Conservation (phyloP, 225 moss, liverwort and hornwort species). For the Sphagnum contortum region DNA sequence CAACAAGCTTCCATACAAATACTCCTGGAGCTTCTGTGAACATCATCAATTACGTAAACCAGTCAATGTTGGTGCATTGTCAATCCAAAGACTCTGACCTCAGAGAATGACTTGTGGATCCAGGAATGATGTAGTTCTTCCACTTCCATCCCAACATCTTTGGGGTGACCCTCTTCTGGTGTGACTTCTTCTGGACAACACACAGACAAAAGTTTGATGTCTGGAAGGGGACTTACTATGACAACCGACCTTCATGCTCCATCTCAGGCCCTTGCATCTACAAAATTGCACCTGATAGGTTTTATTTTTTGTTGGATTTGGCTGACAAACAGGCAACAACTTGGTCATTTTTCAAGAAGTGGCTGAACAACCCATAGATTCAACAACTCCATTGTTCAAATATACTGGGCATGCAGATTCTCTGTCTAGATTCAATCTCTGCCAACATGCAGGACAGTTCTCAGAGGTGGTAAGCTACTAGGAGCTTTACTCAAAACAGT, state of each 20-base stretch:
- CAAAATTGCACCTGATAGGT: conserved; percentile 11
- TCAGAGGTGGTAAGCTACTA: too few species aligned
- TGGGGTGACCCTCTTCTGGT: conserved; percentile 24
- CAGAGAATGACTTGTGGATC: conserved; percentile 8
- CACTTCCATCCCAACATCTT: conserved; percentile 34
- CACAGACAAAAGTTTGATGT: conserved; percentile 25
- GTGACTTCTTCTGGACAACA: conserved; percentile 18
- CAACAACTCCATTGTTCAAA: too few species aligned
- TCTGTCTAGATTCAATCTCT: too few species aligned
- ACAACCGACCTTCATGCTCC: conserved; percentile 21
- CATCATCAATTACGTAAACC: conserved; percentile 22
- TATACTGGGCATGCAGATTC: too few species aligned
- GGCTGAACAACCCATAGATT: too few species aligned
- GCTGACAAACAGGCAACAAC: neutral
- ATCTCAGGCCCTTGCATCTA: conserved; percentile 18
- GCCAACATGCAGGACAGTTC: too few species aligned
- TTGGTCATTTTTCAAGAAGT: too few species aligned
- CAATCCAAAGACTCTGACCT: conserved; percentile 26
- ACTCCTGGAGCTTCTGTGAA: conserved; percentile 19
- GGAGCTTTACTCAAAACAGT: too few species aligned
- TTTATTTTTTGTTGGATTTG: conserved; percentile 15
- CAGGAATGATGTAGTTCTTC: conserved; percentile 21
- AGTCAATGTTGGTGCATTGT: conserved; percentile 18
- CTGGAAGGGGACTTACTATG: conserved; percentile 31
- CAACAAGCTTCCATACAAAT: too few species aligned